Evolutionary conservation across 306 rosid genomes (phyloP).

Genomic region (Ammopiptanthus mongolicus): DNA sequence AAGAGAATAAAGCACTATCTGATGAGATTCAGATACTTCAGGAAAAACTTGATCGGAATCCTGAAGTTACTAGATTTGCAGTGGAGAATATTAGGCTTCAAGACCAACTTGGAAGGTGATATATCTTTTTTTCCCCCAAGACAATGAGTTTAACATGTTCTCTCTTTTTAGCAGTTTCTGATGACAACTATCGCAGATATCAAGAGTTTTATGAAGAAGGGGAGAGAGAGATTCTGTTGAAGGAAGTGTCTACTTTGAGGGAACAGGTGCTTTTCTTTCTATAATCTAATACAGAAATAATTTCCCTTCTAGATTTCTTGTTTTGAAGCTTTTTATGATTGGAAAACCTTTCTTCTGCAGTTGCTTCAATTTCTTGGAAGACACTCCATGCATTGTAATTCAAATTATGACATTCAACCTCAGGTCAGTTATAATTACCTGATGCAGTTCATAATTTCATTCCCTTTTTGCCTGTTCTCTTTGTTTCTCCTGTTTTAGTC

Average conservation of each 20-base stretch:
- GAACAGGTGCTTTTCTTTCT: slow-evolving; percentile 58
- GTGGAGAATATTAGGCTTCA: slow-evolving; percentile 88
- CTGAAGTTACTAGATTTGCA: slow-evolving; percentile 96
- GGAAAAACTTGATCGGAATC: slow-evolving; percentile 78
- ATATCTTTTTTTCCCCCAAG: not conserved
- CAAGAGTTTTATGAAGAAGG: slow-evolving; percentile 97
- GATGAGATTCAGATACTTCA: slow-evolving; percentile 84
- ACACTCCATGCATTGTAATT: slow-evolving; percentile 33
- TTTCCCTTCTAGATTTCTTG: slow-evolving; percentile 16
- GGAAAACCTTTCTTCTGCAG: slow-evolving; percentile 37
- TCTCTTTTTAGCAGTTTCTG: not conserved
- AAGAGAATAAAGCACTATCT: slow-evolving; percentile 70
- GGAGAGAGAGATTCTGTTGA: slow-evolving; percentile 76
- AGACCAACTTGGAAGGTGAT: slow-evolving; percentile 88
- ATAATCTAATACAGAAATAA: slow-evolving; percentile 1
- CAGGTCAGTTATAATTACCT: slow-evolving; percentile 44
- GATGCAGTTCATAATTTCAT: slow-evolving; percentile 13
- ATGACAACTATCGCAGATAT: slow-evolving; percentile 48
- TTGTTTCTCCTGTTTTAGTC: not conserved
- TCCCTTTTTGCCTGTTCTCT: not conserved
- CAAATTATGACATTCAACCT: slow-evolving; percentile 37
- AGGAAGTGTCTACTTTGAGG: slow-evolving; percentile 63
- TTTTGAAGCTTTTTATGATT: slow-evolving; percentile 12
- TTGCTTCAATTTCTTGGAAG: slow-evolving; percentile 71
- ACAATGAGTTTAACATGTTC: not conserved